phyloP scores from a whole-genome alignment of 2,329 filamentous ascomycete genomes.

The Pseudogymnoascus sp. region DNA sequence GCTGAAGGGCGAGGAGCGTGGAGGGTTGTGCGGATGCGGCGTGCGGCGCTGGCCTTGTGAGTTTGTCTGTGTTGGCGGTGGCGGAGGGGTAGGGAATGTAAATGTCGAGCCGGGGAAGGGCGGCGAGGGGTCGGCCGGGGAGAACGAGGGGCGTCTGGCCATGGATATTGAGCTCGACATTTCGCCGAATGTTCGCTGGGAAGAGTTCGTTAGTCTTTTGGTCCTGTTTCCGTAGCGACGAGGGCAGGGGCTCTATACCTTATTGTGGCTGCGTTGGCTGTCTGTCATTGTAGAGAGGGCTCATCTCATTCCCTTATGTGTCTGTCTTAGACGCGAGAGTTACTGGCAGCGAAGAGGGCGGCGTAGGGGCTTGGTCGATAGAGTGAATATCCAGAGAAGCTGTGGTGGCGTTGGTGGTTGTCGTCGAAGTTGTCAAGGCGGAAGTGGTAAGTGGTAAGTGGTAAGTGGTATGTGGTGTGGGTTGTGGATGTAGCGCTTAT shows the following conservation, averaged over 20 bases:
- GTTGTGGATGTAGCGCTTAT: constrained; percentile 1
- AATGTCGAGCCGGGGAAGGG: not conserved
- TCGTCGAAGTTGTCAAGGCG: not conserved
- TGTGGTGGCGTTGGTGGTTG: not conserved
- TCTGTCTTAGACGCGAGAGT: not conserved
- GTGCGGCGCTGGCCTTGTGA: not conserved
- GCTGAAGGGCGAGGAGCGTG: constrained; percentile 4
- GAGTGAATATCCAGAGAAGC: not conserved
- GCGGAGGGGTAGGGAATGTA: not conserved
- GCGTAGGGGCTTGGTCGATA: not conserved
- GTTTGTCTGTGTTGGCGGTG: not conserved
- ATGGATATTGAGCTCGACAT: constrained; percentile 9
- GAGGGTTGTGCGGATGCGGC: constrained; percentile 1
- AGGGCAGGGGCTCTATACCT: not conserved
- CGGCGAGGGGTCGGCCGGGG: not conserved
- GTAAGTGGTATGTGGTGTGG: not conserved
- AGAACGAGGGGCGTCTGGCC: not conserved
- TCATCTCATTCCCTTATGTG: constrained; percentile 6
- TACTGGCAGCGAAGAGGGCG: not conserved
- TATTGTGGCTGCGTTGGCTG: constrained; percentile 5
- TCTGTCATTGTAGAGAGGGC: not conserved
- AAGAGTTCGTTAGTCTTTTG: not conserved
- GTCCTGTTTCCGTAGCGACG: not conserved
- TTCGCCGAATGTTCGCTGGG: not conserved
- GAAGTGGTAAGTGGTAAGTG: not conserved